phyloP scores from a whole-genome alignment of 495 filamentous ascomycete species.

The Evernia prunastri region DNA sequence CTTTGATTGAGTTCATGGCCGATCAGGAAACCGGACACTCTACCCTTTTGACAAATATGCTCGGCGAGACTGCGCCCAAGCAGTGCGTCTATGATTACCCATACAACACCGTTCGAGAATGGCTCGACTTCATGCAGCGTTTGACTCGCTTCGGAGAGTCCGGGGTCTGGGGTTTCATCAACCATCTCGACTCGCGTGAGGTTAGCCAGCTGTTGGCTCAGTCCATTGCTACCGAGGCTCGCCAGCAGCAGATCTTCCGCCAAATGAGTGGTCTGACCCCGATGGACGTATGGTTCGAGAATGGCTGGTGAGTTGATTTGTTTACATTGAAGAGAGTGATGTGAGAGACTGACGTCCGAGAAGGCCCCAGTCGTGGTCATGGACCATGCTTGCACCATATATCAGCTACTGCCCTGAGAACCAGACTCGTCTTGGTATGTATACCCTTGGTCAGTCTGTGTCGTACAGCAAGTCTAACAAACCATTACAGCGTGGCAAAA shows the following conservation, averaged over 20 bases:
- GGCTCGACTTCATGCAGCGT: slow-evolving; percentile 81
- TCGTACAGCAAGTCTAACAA: neutral
- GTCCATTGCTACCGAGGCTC: slow-evolving; percentile 75
- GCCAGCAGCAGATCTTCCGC: slow-evolving; percentile 84
- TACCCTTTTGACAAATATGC: slow-evolving; percentile 72
- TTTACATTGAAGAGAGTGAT: fast-evolving
- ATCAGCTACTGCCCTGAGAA: slow-evolving; percentile 71
- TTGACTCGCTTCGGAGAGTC: slow-evolving; percentile 76
- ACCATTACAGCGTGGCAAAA: slow-evolving; percentile 64
- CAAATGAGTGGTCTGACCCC: slow-evolving; percentile 80
- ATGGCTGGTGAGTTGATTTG: slow-evolving; percentile 43
- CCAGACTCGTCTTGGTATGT: slow-evolving; percentile 54
- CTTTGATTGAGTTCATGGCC: slow-evolving; percentile 76
- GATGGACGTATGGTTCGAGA: slow-evolving; percentile 80
- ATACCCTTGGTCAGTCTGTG: neutral
- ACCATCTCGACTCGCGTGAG: slow-evolving; percentile 72
- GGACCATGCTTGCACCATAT: slow-evolving; percentile 78
- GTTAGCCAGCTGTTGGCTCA: slow-evolving; percentile 66
- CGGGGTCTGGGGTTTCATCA: slow-evolving; percentile 78
- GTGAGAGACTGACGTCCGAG: neutral
- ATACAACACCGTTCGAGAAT: slow-evolving; percentile 68
- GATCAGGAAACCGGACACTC: slow-evolving; percentile 79
- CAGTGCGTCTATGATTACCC: slow-evolving; percentile 83
- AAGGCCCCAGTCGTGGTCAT: slow-evolving; percentile 74
- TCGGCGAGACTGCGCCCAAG: slow-evolving; percentile 64